Base-by-base conservation (phyloP, 192 early-diverging fungal species). In the Jimgerdemannia lactiflua region DNA sequence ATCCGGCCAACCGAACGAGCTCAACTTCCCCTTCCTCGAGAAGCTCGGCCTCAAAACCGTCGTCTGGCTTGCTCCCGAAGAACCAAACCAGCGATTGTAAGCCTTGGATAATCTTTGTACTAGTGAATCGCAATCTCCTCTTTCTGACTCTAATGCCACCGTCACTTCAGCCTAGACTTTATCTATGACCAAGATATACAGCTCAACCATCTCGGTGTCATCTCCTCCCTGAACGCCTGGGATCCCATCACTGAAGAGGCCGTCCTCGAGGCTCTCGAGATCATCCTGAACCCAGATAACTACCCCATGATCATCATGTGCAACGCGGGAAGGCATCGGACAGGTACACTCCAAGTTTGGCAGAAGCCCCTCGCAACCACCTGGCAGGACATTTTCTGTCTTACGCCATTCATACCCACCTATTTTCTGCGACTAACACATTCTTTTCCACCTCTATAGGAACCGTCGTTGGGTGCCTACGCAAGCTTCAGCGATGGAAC, bases 281-380 rank as follows among this genome's bases (percentile, higher is more conserved):
- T 95, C 39, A 94, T 97, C 64, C 84, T 98, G 70, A 92, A 97
- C 74, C 93, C 95, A 40, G 81, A 82, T 29, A 94, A 94, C 84
- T 97, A 97, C 78, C 98, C 98, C 41, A 88, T 99, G 90, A 95
- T 95, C 54, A 90, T 99, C 42, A 99, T 99, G 97, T 99, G 98
- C 81, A 99, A 98, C 75, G 85, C 98, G 18, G 98, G 98, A 4
- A 81, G 98, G 64, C 98, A 99, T 86, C 89, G 98, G 65, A 99
- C 97, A 43, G 97, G 97, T 90, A 69, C 29, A 1, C 29, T 29
- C 29, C 29, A 29, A 29, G 29, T 29, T 29, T 29, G 29, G 29
- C 29, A 29, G 29, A 29, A 29, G 29, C 29, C 1, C 29, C 29
- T 29, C 29, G 29, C 29, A 29, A 29, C 29, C 29, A 29, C 29